Evolutionary conservation across 208 protist genomes (phyloP).

Genomic region (Trypanosoma scelopori): DNA sequence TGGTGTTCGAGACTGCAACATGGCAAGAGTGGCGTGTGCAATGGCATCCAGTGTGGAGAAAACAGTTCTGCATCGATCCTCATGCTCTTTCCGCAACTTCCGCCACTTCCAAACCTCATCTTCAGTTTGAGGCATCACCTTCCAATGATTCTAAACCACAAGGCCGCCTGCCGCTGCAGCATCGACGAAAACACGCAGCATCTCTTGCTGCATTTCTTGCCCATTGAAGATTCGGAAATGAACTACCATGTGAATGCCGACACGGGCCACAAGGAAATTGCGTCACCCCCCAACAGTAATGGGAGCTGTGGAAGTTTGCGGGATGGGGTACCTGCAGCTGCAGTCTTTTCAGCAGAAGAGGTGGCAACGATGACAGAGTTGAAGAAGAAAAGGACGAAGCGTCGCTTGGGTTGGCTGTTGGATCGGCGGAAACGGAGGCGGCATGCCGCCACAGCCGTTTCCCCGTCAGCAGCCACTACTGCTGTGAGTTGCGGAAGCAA

Average conservation of each 20-base stretch:
- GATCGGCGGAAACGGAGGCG: background rate
- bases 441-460: too few relatives aligned
- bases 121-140: background rate
- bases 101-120: background rate
- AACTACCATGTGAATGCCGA: background rate
- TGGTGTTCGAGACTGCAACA: too few relatives aligned
- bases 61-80: background rate
- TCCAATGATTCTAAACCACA: background rate
- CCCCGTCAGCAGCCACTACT: too few relatives aligned
- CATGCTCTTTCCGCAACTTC: conserved; percentile 10
- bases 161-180: background rate
- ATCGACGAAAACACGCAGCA: background rate
- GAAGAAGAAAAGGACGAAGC: background rate
- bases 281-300: too few relatives aligned
- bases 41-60: background rate
- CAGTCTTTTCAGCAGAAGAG: background rate
- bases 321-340: too few relatives aligned
- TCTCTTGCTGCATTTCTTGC: background rate
- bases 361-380: background rate
- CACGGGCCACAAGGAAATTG: too few relatives aligned
- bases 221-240: background rate
- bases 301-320: too few relatives aligned
- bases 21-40: too few relatives aligned
- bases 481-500: too few relatives aligned
- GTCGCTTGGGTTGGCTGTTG: conserved; percentile 9